A percentile compares a stretch with the other conserved stretches of the same genome.
Conservation (phyloP, 176 grass and related monocot genomes). For the Phoenix roebelenii region DNA sequence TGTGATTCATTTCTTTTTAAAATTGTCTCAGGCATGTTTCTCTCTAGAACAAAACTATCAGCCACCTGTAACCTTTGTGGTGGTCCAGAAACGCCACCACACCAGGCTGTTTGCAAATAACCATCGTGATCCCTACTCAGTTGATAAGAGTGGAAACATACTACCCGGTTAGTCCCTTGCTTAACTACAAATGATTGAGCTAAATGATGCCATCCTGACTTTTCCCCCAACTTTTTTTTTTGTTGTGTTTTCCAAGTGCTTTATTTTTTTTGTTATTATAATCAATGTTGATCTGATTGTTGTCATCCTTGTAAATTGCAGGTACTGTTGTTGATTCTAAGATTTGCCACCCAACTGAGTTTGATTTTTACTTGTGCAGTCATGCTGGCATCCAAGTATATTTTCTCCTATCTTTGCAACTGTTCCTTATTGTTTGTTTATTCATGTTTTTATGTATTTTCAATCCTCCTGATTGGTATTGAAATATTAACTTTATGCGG, state of each 20-base stretch:
- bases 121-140: conserved; percentile 40
- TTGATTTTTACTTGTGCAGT: conserved; percentile 90
- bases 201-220: no score
- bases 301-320: conserved; percentile 6
- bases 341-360: conserved; percentile 93
- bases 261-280: not conserved
- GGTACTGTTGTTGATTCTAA: conserved; percentile 83
- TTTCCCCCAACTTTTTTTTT: no score
- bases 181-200: not conserved
- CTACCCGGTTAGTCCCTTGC: conserved; percentile 43
- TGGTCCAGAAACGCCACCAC: conserved; percentile 91
- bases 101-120: conserved; percentile 85
- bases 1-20: conserved; percentile 2
- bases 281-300: no score
- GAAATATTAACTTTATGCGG: not conserved
- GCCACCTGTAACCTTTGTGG: conserved; percentile 65
- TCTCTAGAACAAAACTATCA: conserved; percentile 82
- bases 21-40: conserved; percentile 53
- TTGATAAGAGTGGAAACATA: conserved; percentile 83
- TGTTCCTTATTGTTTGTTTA: not conserved
- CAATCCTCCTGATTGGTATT: not conserved
- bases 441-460: not conserved
- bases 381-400: conserved; percentile 81
- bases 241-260: not conserved
- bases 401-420: not conserved